Base-by-base conservation (phyloP, 2,329 filamentous ascomycete genomes). In the Metarhizium sp. region DNA sequence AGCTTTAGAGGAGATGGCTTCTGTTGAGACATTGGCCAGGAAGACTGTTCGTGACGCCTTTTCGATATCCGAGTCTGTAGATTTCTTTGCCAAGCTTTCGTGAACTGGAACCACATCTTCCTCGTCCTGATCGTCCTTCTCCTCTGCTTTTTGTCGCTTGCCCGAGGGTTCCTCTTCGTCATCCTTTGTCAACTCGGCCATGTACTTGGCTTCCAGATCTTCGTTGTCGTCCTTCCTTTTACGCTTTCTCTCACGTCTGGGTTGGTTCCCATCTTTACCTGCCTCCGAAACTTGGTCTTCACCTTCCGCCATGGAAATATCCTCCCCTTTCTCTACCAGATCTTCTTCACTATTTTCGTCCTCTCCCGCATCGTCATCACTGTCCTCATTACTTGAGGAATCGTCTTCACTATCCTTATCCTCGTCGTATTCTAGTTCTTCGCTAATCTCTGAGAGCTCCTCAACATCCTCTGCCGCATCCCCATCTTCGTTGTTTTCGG, bases 41-140 rank as follows among this genome's bases (percentile, higher is more conserved):
- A 97, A 99, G 46, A 97, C 84, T 6, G 94, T 99, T 55, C 94
- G 87, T 56, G 82, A 82, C 8, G 92, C 88, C 74, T 95, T 96
- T 56, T 95, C 89, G 6, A 58, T 25, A 29, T 58, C 54, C 2
- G 95, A 64, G 60, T 95, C 88, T 69, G 78, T 84, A 72, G 74
- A 79, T 68, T 73, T 71, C 54, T 73, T 76, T 60, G 68, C 70
- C 43, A 81, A 74, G 55, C 78, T 82, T 65, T 85, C 84, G 62
- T 87, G 84, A 45, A 80, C 71, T 4, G 78, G 75, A 8, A 71
- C 60, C 6, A 70, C 71, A 8, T 73, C 73, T 25, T 76, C 73
- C 14, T 74, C 72, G 4, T 72, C 67, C 2, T 67, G 68, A 11
- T 67, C 77, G 11, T 67, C 52, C 11, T 57, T 50, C 3, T 54